Percentiles rank a stretch among this genome's conserved stretches.
Evolutionary conservation across 257 asterid species (phyloP).

Genomic region (Thymus quinquecostatus): DNA sequence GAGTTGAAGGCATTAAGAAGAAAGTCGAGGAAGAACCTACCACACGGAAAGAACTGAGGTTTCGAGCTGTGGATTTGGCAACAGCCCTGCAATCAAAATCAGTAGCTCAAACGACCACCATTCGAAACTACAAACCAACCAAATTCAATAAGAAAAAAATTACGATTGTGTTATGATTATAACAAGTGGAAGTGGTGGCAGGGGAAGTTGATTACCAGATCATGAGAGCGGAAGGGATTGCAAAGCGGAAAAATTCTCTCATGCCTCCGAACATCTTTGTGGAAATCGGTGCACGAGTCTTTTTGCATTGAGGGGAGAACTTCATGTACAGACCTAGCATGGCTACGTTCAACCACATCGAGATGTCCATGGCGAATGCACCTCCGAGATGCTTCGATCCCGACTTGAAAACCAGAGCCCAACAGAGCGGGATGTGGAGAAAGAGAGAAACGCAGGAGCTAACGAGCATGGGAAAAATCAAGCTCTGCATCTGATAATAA

Average conservation of each 20-base stretch:
- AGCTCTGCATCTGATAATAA: conserved; percentile 64
- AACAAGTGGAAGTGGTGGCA: not conserved
- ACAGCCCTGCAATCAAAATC: conserved; percentile 72
- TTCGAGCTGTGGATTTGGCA: conserved; percentile 89
- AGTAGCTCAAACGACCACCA: conserved; percentile 93
- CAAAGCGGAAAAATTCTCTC: conserved; percentile 59
- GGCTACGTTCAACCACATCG: conserved; percentile 67
- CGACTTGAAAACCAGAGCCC: conserved; percentile 59
- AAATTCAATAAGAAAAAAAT: not conserved
- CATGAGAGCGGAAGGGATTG: conserved; percentile 79
- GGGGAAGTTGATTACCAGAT: conserved; percentile 46
- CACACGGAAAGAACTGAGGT: conserved; percentile 85
- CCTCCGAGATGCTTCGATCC: conserved; percentile 54
- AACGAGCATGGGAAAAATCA: conserved; percentile 62
- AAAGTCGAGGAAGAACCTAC: conserved; percentile 35
- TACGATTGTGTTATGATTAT: not conserved
- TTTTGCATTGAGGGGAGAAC: conserved; percentile 49
- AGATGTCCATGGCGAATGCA: conserved; percentile 56
- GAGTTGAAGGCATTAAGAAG: not conserved
- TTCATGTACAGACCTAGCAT: conserved; percentile 54
- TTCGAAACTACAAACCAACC: conserved; percentile 53
- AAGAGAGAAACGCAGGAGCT: conserved; percentile 54
- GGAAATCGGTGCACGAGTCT: conserved; percentile 58
- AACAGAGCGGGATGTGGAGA: conserved; percentile 54
- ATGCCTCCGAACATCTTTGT: conserved; percentile 59